Percentiles rank a stretch among this genome's conserved stretches.
These are phyloP conservation scores for Kalmanozyma brasiliensis DNA, from an alignment of 1,284 basidiomycete species.

Conservation along the genomic window DNA sequence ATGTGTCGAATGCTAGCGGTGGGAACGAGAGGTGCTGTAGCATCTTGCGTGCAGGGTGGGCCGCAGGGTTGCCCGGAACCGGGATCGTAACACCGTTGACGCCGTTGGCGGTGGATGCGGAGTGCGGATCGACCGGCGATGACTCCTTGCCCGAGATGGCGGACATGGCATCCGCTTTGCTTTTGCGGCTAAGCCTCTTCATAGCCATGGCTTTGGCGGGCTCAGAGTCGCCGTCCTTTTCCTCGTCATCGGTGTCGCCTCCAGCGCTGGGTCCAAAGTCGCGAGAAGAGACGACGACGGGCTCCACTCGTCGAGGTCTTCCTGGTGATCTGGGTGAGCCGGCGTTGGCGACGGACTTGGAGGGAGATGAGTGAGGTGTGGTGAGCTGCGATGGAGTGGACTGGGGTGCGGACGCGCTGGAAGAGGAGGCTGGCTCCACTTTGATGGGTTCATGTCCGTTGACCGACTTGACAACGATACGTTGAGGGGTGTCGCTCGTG, in stretches of 20 bases:
- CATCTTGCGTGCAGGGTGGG: constrained; percentile 45
- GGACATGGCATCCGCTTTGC: constrained; percentile 50
- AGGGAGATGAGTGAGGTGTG: constrained; percentile 31
- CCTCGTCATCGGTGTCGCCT: constrained; percentile 36
- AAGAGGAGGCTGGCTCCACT: constrained; percentile 13
- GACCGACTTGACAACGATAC: constrained; percentile 50
- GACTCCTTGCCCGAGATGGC: constrained; percentile 29
- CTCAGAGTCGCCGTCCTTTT: constrained; percentile 30
- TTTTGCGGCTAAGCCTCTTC: constrained; percentile 49
- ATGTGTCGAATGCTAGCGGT: constrained; percentile 32
- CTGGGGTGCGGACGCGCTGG: constrained; percentile 5
- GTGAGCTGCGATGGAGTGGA: constrained; percentile 16
- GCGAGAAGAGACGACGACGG: constrained; percentile 41
- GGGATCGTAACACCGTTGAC: constrained; percentile 3
- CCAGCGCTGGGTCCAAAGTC: constrained; percentile 47
- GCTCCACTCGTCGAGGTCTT: constrained; percentile 32
- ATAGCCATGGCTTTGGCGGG: constrained; percentile 26
- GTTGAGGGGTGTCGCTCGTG: constrained; percentile 25
- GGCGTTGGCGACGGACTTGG: constrained; percentile 23
- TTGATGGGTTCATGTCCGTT: constrained; percentile 48
- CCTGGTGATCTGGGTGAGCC: constrained; percentile 40
- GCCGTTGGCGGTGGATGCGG: constrained; percentile 1
- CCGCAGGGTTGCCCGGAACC: constrained; percentile 32
- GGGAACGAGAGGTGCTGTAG: constrained; percentile 37
- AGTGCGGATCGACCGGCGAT: constrained; percentile 2